These are phyloP conservation scores for Lanmaoa pseudosensibilis DNA, from an alignment of 768 basidiomycete species.

Conservation along the genomic window DNA sequence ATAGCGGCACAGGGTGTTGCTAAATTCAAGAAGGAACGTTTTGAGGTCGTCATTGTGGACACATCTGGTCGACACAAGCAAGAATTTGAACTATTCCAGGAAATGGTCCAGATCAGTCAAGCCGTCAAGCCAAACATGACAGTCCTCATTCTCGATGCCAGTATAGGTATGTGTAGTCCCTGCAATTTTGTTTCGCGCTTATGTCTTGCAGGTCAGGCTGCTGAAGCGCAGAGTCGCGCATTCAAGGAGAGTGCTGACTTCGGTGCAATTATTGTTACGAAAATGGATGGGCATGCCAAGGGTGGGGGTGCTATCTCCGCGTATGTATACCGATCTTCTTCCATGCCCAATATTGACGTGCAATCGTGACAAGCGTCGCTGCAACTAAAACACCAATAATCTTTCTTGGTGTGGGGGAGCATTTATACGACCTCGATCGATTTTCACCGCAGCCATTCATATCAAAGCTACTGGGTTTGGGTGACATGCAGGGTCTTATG, in stretches of 20 bases:
- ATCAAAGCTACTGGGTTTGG: constrained; percentile 92
- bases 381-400: constrained; percentile 98
- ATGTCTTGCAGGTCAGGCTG: constrained; percentile 76
- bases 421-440: constrained; percentile 93
- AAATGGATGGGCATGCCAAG: constrained; percentile 99
- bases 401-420: constrained; percentile 97
- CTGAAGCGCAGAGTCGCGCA: constrained; percentile 92
- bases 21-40: constrained; percentile 98
- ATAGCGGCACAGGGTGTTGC: constrained; percentile 93
- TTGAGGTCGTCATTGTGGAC: constrained; percentile 98
- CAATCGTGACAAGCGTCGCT: constrained; percentile 68
- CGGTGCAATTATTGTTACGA: constrained; percentile 98
- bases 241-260: constrained; percentile 99
- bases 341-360: constrained; percentile 4
- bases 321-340: constrained; percentile 48
- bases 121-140: constrained; percentile 98
- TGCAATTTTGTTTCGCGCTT: not conserved
- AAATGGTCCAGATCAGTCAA: constrained; percentile 95
- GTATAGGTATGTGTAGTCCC: constrained; percentile 64
- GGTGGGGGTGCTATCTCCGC: constrained; percentile 99
- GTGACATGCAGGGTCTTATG: constrained; percentile 95
- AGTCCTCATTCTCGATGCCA: constrained; percentile 91
- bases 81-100: constrained; percentile 93
- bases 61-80: constrained; percentile 97
- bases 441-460: constrained; percentile 98